These are phyloP conservation scores for Rosa hybrid DNA, from an alignment of 331 rosid species.

Conservation along the genomic window DNA sequence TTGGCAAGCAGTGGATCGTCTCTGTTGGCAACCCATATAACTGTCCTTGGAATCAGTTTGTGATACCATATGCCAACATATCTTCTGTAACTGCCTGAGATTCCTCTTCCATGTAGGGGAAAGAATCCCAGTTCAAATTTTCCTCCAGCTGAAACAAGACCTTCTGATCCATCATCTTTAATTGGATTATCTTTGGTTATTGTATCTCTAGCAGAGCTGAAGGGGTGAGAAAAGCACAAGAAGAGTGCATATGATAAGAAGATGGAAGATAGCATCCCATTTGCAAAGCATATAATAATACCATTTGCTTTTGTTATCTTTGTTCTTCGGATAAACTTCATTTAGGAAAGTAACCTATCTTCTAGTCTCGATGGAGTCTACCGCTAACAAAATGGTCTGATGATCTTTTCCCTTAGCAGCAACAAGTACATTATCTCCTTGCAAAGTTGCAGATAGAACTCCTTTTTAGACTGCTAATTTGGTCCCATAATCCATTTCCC, in stretches of 20 bases:
- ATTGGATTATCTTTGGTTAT: not conserved
- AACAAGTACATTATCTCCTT: too few relatives aligned
- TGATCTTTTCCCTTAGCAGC: too few relatives aligned
- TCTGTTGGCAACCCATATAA: constrained; percentile 41
- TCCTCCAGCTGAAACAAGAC: constrained; percentile 40
- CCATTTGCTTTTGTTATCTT: too few relatives aligned
- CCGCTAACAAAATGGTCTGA: too few relatives aligned
- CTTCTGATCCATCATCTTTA: not conserved
- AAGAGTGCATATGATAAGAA: not conserved
- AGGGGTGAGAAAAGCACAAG: not conserved
- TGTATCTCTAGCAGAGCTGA: constrained; percentile 19
- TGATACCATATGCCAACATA: constrained; percentile 60
- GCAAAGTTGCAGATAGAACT: too few relatives aligned
- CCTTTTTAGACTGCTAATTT: too few relatives aligned
- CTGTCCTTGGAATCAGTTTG: not conserved
- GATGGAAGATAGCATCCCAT: not conserved
- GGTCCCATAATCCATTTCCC: not conserved
- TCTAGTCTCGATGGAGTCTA: too few relatives aligned
- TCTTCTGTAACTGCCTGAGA: not conserved
- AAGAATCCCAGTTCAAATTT: constrained; percentile 54
- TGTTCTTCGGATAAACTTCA: too few relatives aligned
- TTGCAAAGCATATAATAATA: not conserved
- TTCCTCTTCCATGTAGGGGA: not conserved
- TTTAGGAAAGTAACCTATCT: too few relatives aligned
- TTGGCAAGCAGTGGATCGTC: not conserved